phyloP scores from a whole-genome alignment of 116 monocot species.

The Phalaenopsis hybrid region DNA sequence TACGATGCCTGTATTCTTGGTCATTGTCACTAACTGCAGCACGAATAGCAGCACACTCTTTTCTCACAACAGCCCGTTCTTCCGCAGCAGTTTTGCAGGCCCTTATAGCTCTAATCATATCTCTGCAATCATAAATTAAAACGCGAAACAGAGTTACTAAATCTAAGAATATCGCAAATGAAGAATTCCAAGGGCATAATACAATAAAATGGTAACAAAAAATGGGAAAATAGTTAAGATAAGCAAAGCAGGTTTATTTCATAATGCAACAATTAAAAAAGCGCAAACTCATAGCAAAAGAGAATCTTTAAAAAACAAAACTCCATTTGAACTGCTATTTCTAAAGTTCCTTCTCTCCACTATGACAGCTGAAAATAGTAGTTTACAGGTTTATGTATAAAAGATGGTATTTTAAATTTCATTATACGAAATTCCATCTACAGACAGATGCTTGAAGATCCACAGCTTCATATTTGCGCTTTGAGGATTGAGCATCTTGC shows the following conservation, averaged over 20 bases:
- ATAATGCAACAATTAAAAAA: background rate
- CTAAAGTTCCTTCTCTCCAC: background rate
- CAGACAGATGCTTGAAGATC: too few species aligned
- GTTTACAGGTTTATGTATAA: too few species aligned
- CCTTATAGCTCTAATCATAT: slow-evolving; percentile 98
- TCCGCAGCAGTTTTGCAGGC: slow-evolving; percentile 99
- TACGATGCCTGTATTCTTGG: slow-evolving; percentile 90
- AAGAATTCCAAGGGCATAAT: background rate
- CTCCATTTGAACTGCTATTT: background rate
- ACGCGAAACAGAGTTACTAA: background rate
- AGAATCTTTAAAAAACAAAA: background rate
- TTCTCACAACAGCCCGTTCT: slow-evolving; percentile 94
- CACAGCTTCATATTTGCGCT: too few species aligned
- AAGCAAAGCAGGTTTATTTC: background rate
- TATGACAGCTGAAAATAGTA: background rate
- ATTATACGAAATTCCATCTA: too few species aligned
- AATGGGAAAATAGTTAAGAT: background rate
- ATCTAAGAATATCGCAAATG: background rate
- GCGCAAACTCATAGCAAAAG: background rate
- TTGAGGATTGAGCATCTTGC: too few species aligned
- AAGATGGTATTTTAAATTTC: too few species aligned
- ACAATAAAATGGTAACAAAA: background rate
- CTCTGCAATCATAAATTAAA: slow-evolving; percentile 40
- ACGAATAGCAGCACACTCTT: slow-evolving; percentile 98
- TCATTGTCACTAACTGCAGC: slow-evolving; percentile 96